These are phyloP conservation scores for Solanum stenotomum DNA, from an alignment of 257 asterid genomes.

Conservation along the genomic window DNA sequence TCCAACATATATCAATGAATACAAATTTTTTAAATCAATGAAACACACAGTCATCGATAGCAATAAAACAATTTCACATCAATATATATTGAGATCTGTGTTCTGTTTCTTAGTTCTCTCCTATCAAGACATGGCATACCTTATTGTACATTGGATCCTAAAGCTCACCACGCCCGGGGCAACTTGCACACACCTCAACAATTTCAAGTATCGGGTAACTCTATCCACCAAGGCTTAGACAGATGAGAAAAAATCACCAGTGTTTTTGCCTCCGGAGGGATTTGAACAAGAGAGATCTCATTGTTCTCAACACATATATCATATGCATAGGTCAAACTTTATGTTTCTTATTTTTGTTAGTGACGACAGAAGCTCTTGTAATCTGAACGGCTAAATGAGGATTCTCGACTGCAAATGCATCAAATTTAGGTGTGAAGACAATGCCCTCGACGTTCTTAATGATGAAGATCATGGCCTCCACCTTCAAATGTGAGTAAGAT, in stretches of 20 bases:
- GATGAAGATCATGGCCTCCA: conserved; percentile 57
- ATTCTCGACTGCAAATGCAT: conserved; percentile 76
- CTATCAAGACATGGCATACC: background rate
- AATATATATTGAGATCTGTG: background rate
- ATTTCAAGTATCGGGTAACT: background rate
- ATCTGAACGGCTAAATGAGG: conserved; percentile 87
- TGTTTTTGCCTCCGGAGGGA: background rate
- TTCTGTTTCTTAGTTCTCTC: background rate
- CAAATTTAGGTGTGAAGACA: conserved; percentile 67
- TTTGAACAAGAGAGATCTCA: background rate
- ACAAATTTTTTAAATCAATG: background rate
- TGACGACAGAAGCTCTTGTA: conserved; percentile 50
- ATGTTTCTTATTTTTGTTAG: background rate
- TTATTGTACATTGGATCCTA: background rate
- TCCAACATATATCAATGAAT: background rate
- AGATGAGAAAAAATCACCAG: background rate
- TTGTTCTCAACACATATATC: background rate
- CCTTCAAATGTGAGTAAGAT: conserved; percentile 48
- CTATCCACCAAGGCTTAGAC: background rate
- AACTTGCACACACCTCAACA: background rate
- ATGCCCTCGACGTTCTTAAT: conserved; percentile 79
- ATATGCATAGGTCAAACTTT: background rate
- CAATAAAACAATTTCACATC: background rate
- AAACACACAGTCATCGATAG: background rate
- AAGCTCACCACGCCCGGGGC: background rate